A percentile compares a stretch with the other conserved stretches of the same genome.
These are phyloP conservation scores for Lachnellula suecica DNA, from an alignment of 2,329 filamentous ascomycete species.

Conservation along the genomic window DNA sequence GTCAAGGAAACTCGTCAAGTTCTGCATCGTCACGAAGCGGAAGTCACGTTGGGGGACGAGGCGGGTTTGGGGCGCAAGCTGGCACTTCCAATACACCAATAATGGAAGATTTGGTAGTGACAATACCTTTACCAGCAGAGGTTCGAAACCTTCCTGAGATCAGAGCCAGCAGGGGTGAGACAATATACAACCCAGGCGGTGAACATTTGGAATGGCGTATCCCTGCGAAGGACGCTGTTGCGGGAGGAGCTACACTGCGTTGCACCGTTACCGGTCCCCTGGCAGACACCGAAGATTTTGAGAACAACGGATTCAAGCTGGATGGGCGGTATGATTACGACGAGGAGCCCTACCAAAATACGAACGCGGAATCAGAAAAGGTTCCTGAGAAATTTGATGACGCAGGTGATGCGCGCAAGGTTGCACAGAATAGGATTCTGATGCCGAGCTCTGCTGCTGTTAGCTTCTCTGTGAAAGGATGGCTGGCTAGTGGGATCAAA, in stretches of 20 bases:
- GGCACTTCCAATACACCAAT: constrained; percentile 46
- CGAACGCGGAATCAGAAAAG: constrained; percentile 29
- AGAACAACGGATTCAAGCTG: constrained; percentile 32
- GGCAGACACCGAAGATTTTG: constrained; percentile 48
- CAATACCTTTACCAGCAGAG: constrained; percentile 73
- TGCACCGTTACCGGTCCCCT: constrained; percentile 75
- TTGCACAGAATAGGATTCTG: constrained; percentile 69
- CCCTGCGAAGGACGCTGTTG: constrained; percentile 71
- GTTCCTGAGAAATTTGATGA: constrained; percentile 35
- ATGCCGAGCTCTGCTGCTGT: constrained; percentile 79
- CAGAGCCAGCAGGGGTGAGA: constrained; percentile 78
- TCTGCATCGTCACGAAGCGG: constrained; percentile 38
- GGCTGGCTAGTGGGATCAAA: constrained; percentile 66
- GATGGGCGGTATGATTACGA: constrained; percentile 45
- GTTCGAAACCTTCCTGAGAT: constrained; percentile 85
- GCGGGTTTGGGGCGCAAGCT: constrained; percentile 40
- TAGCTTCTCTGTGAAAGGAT: constrained; percentile 70
- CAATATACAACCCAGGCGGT: constrained; percentile 74
- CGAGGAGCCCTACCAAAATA: constrained; percentile 55
- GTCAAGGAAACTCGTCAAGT: constrained; percentile 38
- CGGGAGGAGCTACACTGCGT: constrained; percentile 69
- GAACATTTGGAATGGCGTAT: constrained; percentile 80
- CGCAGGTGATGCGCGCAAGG: constrained; percentile 51
- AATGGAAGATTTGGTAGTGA: constrained; percentile 76
- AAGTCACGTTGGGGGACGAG: constrained; percentile 38